Percentiles rank a stretch among this genome's conserved stretches.
These are phyloP conservation scores for Colletotrichum sp. DNA, from an alignment of 2,329 filamentous ascomycete genomes.

Conservation along the genomic window DNA sequence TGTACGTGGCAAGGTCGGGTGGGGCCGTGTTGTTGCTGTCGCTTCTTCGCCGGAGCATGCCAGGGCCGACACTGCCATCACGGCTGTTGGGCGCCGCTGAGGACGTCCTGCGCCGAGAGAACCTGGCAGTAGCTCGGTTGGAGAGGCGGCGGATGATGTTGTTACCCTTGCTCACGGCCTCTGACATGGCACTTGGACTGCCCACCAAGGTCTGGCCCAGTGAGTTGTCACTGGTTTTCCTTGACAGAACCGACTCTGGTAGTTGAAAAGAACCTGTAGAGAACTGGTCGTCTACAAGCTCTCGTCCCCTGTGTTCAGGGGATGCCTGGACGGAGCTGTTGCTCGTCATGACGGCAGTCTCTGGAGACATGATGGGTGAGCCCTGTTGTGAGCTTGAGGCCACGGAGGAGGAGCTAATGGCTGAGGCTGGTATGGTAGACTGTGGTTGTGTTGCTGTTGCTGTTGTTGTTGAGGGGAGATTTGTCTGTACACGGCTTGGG, in stretches of 20 bases:
- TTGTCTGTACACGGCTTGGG: constrained; percentile 54
- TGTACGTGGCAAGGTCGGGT: constrained; percentile 48
- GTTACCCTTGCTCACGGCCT: constrained; percentile 38
- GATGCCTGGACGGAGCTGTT: constrained; percentile 71
- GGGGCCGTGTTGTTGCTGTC: constrained; percentile 82
- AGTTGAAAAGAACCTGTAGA: constrained; percentile 67
- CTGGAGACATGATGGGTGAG: constrained; percentile 64
- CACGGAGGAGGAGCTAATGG: constrained; percentile 60
- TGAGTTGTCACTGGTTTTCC: constrained; percentile 64
- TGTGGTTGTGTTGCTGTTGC: constrained; percentile 26
- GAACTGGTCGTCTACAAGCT: constrained; percentile 52
- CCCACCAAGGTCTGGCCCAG: constrained; percentile 65
- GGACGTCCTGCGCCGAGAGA: constrained; percentile 74
- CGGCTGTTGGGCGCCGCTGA: constrained; percentile 78
- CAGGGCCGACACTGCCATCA: constrained; percentile 87
- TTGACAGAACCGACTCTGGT: constrained; percentile 72
- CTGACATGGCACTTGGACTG: constrained; percentile 61
- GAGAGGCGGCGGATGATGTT: constrained; percentile 83
- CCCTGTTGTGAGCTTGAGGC: constrained; percentile 59
- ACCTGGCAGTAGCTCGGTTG: constrained; percentile 73
- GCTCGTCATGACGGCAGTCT: constrained; percentile 56
- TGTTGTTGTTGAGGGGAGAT: constrained; percentile 30
- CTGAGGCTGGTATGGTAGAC: constrained; percentile 51
- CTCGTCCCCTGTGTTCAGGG: constrained; percentile 65
- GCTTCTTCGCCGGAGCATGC: constrained; percentile 84